Conservation (phyloP, 2,329 filamentous ascomycete genomes). For the Pseudogymnoascus sp. region DNA sequence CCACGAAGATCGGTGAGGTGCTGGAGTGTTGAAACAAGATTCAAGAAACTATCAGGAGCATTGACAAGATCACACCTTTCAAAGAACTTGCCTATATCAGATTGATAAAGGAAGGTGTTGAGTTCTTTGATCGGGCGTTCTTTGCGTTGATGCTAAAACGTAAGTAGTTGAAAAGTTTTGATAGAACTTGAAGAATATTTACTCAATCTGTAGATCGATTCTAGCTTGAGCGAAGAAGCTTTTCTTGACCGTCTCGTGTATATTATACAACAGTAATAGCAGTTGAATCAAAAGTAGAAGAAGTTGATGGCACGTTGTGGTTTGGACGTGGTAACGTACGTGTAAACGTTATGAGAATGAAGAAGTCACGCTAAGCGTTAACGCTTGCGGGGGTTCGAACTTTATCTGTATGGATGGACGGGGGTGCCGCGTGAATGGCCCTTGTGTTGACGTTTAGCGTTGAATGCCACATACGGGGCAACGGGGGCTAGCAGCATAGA, state of each 20-base stretch:
- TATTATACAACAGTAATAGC: background rate
- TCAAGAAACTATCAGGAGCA: background rate
- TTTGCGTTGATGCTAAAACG: background rate
- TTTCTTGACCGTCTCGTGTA: background rate
- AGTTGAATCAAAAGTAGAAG: background rate
- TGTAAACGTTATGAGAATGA: background rate
- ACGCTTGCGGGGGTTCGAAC: background rate
- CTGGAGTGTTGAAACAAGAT: background rate
- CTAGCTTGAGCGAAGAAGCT: constrained; percentile 1
- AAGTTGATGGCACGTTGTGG: background rate
- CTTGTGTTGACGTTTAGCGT: background rate
- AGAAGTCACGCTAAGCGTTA: background rate
- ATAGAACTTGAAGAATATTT: background rate
- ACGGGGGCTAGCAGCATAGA: background rate
- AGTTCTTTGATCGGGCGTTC: background rate
- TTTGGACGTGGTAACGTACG: background rate
- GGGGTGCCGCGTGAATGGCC: background rate
- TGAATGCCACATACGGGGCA: background rate
- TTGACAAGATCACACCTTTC: background rate
- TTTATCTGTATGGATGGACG: background rate
- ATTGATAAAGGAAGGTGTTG: background rate
- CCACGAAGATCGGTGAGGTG: background rate
- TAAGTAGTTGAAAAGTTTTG: background rate
- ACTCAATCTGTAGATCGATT: background rate
- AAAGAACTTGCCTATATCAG: background rate